Evolutionary conservation across 202 grass and related monocot genomes (phyloP), one percentile per base, ranked within the genome.

Genomic region (Elaeis oleifera): DNA sequence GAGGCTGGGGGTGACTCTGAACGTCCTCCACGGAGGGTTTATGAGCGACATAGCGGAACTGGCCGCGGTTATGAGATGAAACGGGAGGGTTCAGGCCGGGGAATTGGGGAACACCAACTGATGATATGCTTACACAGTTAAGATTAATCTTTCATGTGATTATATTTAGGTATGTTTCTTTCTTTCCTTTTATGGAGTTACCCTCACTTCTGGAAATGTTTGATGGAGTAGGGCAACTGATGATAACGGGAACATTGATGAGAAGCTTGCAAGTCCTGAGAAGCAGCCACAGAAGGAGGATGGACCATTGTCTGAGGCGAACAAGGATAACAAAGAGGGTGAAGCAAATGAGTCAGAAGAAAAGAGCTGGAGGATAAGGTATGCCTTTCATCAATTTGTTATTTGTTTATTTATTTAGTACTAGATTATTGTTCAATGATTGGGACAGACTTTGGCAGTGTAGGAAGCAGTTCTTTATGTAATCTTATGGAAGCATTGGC

Each of bases 351-450:
- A 70, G 21, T 24, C 4, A 0, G 54, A 58, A 32, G 67, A 58
- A 70, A 70, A 54, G 54, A 50, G 24, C 54, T 14, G 23, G 67
- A 70, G 31, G 54, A 58, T 50, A 58, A 70, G 67, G 53, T 70
- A 58, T 23, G 18, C 53, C 11, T 18, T 16, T 21, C 4, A 11
- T 24, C 36, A 13, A 11, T 39, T 29, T 29, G 28, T 5, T 54
- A 16, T 31, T 53, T 24, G 15, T 9, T 14, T 53, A 16, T 17
- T 19, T 22, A 16, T 59, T 6, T 56, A 23, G 13, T 7, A 7
- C 17, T 56, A 16, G 18, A 56, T 22, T 56, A 56, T 56, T 56
- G 18, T 18, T 20, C 1, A 18, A 18, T 56, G 18, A 18, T 20
- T 6, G 53, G 19, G 6, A 56, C 11, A 22, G 7, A 56, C 53